phyloP scores from a whole-genome alignment of 2,329 filamentous ascomycete species.

The Pyricularia pennisetigena region DNA sequence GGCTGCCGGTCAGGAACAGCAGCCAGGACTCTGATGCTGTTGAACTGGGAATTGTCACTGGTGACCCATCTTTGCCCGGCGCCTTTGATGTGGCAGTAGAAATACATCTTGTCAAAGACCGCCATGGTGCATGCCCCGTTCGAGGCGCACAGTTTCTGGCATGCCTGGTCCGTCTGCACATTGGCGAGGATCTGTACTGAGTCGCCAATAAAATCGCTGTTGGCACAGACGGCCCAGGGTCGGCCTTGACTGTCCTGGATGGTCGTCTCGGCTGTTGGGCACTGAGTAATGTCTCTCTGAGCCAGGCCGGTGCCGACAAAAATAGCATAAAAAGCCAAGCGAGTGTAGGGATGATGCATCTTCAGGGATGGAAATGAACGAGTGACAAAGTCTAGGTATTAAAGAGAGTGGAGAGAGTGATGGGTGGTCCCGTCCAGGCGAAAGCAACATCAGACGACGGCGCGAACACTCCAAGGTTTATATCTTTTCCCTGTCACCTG shows the following conservation, averaged over 20 bases:
- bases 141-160: not conserved
- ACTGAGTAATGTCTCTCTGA: not conserved
- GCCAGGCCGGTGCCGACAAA: not conserved
- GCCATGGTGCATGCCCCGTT: not conserved
- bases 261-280: not conserved
- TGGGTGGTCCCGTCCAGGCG: no score
- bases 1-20: not conserved
- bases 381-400: not conserved
- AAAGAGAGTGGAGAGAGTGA: no score
- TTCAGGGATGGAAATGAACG: not conserved
- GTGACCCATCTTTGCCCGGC: not conserved
- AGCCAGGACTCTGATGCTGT: not conserved
- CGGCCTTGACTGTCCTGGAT: not conserved
- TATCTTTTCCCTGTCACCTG: not conserved
- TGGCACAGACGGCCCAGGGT: not conserved
- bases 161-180: not conserved
- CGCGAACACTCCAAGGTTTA: no score
- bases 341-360: not conserved
- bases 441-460: no score
- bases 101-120: not conserved
- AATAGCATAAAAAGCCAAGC: not conserved
- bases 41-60: not conserved
- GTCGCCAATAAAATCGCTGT: not conserved
- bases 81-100: not conserved
- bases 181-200: not conserved